Conservation (phyloP, 768 basidiomycete genomes). For the Pleurotus platypus region DNA sequence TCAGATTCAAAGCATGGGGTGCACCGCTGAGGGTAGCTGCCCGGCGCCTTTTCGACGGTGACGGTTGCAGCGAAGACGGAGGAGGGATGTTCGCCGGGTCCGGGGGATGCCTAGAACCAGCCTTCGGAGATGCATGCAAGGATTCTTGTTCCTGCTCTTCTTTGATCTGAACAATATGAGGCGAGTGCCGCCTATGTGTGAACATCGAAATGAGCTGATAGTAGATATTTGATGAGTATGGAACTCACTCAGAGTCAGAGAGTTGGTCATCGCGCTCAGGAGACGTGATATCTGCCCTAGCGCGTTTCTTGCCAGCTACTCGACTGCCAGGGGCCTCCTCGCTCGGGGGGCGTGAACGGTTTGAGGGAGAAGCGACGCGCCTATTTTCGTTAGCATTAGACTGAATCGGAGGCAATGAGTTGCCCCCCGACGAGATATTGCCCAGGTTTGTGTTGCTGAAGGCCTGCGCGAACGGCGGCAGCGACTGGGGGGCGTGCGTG, state of each 20-base stretch:
- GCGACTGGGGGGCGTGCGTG: constrained; percentile 52
- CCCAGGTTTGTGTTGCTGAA: constrained; percentile 58
- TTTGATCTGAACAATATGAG: constrained; percentile 51
- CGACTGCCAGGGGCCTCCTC: constrained; percentile 24
- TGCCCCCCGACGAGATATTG: constrained; percentile 45
- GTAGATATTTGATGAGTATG: constrained; percentile 13
- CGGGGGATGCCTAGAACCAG: constrained; percentile 16
- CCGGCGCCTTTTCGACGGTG: constrained; percentile 61
- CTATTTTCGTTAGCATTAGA: constrained; percentile 28
- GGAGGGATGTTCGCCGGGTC: constrained; percentile 30
- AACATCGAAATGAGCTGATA: constrained; percentile 14
- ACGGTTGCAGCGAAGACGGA: constrained; percentile 38
- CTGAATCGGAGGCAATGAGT: constrained; percentile 68
- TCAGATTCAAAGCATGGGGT: constrained; percentile 39
- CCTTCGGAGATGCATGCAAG: constrained; percentile 34
- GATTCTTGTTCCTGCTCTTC: constrained; percentile 57
- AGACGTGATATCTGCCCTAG: constrained; percentile 35
- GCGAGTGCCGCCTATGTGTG: constrained; percentile 35
- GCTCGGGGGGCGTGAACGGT: constrained; percentile 24
- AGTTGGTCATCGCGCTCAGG: constrained; percentile 31
- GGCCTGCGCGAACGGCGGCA: constrained; percentile 78
- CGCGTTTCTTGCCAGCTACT: constrained; percentile 38
- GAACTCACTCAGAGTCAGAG: constrained; percentile 44
- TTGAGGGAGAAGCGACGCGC: constrained; percentile 29
- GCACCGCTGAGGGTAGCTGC: constrained; percentile 62